Base-by-base conservation (phyloP, 257 asterid genomes). In the Solanum dulcamara region DNA sequence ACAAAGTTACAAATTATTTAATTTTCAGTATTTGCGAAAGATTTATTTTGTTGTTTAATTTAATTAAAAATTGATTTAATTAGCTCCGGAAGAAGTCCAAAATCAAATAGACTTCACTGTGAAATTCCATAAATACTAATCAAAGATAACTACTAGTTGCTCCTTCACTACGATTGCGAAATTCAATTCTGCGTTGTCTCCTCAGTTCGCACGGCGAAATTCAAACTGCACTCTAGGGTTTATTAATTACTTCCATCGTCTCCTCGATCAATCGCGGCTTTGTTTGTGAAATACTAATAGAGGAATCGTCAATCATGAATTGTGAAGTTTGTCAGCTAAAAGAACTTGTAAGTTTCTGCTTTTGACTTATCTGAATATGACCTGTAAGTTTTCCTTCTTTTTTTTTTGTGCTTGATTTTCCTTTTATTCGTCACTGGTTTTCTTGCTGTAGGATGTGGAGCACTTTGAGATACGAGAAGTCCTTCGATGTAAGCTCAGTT, bases 381-480 rank as follows among this genome's bases (percentile, higher is more conserved):
- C 37, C n/a, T 44, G 7, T 26, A 59, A 42, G 57, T 74, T 50
- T 1, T 48, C 22, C 3, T 46, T 46, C n/a, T 46, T 3, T 13
- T 13, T 17, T 60, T 32, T 28, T 22, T 64, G 33, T 28, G 84
- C 18, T 55, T 53, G 37, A 42, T 74, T 22, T 18, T 75, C 18
- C 9, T 48, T 10, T 48, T 2, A 79, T 48, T 48, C 38, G 18
- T 48, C 67, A 11, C 40, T 17, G 7, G 24, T 4, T 82, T 84
- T 15, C 80, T 84, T 87, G 46, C 28, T 48, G 55, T 42, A 97
- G 99, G 99, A 97, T 82, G 97, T 95, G 84, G 98, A 97, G 92
- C 98, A 94, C 92, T 93, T 95, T 81, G 95, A 97, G 96, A 93
- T 94, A 72, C 95, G 99, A n/a, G 98, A 97, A 92, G 98, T 95